Evolutionary conservation across 1,284 basidiomycete species (phyloP).

Genomic region (Moniliella sp.): DNA sequence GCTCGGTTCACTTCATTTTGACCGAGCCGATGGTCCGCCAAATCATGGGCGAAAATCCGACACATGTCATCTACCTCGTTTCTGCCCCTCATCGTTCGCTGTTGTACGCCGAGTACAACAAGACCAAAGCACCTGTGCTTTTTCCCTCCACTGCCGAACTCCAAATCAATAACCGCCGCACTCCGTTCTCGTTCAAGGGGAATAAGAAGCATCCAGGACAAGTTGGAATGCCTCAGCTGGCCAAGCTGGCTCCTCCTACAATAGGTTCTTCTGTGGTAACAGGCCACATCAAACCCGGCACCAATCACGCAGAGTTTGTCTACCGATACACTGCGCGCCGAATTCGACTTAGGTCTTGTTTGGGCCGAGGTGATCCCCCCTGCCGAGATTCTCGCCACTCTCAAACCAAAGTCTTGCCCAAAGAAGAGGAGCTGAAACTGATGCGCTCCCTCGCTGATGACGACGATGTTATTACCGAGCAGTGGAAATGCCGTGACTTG

Average conservation of each 20-base stretch:
- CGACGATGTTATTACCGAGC: constrained; percentile 25
- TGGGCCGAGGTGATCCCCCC: constrained; percentile 1
- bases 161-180: constrained; percentile 12
- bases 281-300: constrained; percentile 13
- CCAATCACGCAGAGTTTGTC: constrained; percentile 18
- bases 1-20: neutral
- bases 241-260: too few relatives aligned
- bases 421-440: too few relatives aligned
- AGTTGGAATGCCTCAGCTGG: constrained; percentile 25
- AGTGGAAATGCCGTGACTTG: constrained; percentile 24
- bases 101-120: neutral
- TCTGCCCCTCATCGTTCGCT: too few relatives aligned
- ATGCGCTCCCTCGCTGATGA: too few relatives aligned
- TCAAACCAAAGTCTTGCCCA: constrained; percentile 9
- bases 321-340: constrained; percentile 16
- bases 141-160: constrained; percentile 24
- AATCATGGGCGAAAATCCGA: too few relatives aligned
- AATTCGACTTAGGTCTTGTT: neutral
- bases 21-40: too few relatives aligned
- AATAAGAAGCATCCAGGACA: constrained; percentile 22
- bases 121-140: neutral
- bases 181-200: constrained; percentile 17
- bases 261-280: too few relatives aligned
- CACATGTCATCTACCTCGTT: too few relatives aligned
- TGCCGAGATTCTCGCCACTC: constrained; percentile 13